phyloP scores from a whole-genome alignment of 371 early-diverging fungal species.

The Syncephalis plumigaleata region DNA sequence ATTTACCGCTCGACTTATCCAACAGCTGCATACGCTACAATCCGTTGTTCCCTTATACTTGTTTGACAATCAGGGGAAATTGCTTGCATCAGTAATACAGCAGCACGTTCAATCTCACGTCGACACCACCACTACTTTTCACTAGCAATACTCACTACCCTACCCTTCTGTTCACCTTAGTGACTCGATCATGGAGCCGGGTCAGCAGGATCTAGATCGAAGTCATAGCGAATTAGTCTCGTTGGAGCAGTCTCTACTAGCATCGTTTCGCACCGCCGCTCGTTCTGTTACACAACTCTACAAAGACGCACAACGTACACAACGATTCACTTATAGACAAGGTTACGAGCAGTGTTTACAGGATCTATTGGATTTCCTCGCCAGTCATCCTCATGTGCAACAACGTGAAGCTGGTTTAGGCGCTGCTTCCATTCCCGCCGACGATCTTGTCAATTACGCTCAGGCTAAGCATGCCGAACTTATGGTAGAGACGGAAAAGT shows the following conservation, averaged over 20 bases:
- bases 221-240: too few species aligned
- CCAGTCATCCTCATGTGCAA: neutral
- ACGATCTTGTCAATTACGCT: neutral
- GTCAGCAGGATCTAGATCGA: too few species aligned
- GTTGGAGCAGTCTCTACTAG: neutral
- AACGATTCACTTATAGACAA: conserved; percentile 33
- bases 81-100: too few species aligned
- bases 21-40: too few species aligned
- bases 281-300: conserved; percentile 49
- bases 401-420: neutral
- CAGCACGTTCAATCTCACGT: too few species aligned
- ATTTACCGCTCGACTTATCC: too few species aligned
- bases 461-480: neutral
- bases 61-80: too few species aligned
- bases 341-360: conserved; percentile 56
- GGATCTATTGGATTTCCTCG: conserved; percentile 34
- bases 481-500: neutral
- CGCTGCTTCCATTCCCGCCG: neutral
- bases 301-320: conserved; percentile 44
- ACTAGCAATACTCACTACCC: too few species aligned
- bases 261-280: conserved; percentile 43
- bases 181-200: too few species aligned
- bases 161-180: too few species aligned
- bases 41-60: too few species aligned
- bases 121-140: too few species aligned